Evolutionary conservation across 805 yeast genomes (phyloP), one percentile per base, ranked within the genome.

Genomic region (Candida sphagnicola): DNA sequence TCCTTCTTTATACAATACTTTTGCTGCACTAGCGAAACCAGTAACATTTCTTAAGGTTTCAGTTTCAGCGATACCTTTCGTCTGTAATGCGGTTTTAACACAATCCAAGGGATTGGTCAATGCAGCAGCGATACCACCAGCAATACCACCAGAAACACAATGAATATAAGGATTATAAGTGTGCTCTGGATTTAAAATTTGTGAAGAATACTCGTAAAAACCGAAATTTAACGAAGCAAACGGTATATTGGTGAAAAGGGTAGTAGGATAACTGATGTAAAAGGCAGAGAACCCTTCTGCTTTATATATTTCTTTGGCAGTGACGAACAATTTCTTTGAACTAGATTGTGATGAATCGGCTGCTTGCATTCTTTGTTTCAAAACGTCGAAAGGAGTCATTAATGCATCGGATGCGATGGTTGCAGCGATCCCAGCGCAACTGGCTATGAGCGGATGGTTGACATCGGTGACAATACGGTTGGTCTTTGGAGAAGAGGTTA

Each of bases 111-210:
- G 99, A 10, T 93, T 91, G 1, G 99, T 91, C 14, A 85, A 61
- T 0, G 96, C 98, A 4, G 97, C 96, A 24, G 97, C 95, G 11
- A 85, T 71, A 1, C 95, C 98, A 40, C 99, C 99, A 21, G 96
- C 90, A 15, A 90, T 66, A 39, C 93, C 95, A 48, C 99, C 99
- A 47, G 93, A 77, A 6, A 91, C 72, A 65, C 97, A 90, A 63
- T 91, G 99, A 37, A 83, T 73, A 50, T 89, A 74, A 31, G 99
- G 98, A 59, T 91, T 91, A 65, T 91, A 89, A 23, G 59, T 57
- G 48, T 82, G 78, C 25, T 73, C 60, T 2, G 98, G 97, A 57
- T 93, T 93, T 42, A 91, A 69, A 13, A 82, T 44, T 45, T 81
- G 78, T n/a, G 90, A 79, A 5, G 83, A 70, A 42, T 85, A 80